A percentile compares a stretch with the other conserved stretches of the same genome.
Conservation (phyloP, 208 protist species). For the Leishmania major region DNA sequence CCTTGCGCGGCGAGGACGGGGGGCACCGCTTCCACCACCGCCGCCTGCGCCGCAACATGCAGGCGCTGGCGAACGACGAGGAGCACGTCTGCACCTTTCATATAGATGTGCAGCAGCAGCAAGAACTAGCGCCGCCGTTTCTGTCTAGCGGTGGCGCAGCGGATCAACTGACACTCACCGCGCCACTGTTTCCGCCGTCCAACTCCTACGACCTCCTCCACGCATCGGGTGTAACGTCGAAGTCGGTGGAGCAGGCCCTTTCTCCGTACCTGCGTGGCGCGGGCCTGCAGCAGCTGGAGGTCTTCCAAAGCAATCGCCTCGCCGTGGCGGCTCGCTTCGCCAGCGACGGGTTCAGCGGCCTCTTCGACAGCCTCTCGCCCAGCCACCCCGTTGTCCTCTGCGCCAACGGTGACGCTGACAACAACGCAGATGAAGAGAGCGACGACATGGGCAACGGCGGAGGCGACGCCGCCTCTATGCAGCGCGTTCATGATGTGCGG, state of each 20-base stretch:
- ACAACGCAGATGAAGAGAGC: neutral
- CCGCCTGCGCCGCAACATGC: conserved; percentile 59
- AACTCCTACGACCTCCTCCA: neutral
- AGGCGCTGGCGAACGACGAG: conserved; percentile 35
- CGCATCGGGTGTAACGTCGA: conserved; percentile 19
- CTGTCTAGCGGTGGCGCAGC: neutral
- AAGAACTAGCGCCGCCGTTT: neutral
- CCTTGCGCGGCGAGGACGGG: conserved; percentile 70
- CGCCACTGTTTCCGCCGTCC: neutral
- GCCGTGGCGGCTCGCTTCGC: conserved; percentile 48
- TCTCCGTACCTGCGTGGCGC: conserved; percentile 44
- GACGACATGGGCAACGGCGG: neutral
- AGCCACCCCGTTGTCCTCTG: neutral
- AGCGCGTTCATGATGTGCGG: neutral
- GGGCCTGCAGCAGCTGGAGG: conserved; percentile 52
- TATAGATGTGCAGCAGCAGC: conserved; percentile 26
- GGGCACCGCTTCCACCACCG: conserved; percentile 63
- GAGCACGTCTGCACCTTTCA: conserved; percentile 48
- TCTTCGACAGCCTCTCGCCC: conserved; percentile 4
- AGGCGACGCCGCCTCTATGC: neutral
- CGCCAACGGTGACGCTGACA: neutral
- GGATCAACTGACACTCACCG: neutral
- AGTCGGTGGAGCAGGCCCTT: conserved; percentile 35
- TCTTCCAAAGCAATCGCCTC: conserved; percentile 43
- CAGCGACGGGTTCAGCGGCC: conserved; percentile 15